phyloP scores from a whole-genome alignment of 352 stramenopile genomes.

The Globisporangium barbulae region DNA sequence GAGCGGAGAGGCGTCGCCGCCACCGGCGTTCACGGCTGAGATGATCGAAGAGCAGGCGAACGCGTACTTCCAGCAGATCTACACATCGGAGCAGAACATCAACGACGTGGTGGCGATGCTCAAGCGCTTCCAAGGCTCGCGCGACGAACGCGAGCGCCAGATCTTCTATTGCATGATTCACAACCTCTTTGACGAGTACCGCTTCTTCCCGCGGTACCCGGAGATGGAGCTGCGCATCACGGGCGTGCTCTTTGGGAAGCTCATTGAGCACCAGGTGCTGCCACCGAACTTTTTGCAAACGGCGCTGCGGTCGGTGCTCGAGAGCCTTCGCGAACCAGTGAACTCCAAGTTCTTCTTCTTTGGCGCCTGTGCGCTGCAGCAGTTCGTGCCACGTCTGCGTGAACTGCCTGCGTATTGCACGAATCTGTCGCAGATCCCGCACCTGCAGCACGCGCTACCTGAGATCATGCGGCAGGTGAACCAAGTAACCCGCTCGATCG shows the following conservation, averaged over 20 bases:
- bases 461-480: slow-evolving; percentile 90
- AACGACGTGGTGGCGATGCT: slow-evolving; percentile 98
- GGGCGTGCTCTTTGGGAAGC: slow-evolving; percentile 96
- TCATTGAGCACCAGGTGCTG: slow-evolving; percentile 99
- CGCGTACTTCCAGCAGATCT: slow-evolving; percentile 99
- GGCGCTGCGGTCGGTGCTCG: slow-evolving; percentile 96
- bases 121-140: slow-evolving; percentile 97
- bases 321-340: slow-evolving; percentile 95
- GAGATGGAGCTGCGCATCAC: slow-evolving; percentile 99
- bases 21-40: slow-evolving; percentile 78
- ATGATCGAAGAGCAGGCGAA: slow-evolving; percentile 99
- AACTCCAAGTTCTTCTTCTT: slow-evolving; percentile 99
- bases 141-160: slow-evolving; percentile 95
- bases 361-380: slow-evolving; percentile 97
- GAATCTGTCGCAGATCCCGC: slow-evolving; percentile 97
- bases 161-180: slow-evolving; percentile 99
- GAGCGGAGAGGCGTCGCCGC: slow-evolving; percentile 7
- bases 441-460: slow-evolving; percentile 93
- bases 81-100: slow-evolving; percentile 97
- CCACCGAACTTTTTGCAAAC: slow-evolving; percentile 97
- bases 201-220: slow-evolving; percentile 98
- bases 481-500: slow-evolving; percentile 66
- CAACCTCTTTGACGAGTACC: slow-evolving; percentile 99
- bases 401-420: slow-evolving; percentile 97
- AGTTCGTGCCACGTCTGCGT: slow-evolving; percentile 96